phyloP scores from a whole-genome alignment of 2,329 filamentous ascomycete species.

The Hymenotorrendiella dingleyae region DNA sequence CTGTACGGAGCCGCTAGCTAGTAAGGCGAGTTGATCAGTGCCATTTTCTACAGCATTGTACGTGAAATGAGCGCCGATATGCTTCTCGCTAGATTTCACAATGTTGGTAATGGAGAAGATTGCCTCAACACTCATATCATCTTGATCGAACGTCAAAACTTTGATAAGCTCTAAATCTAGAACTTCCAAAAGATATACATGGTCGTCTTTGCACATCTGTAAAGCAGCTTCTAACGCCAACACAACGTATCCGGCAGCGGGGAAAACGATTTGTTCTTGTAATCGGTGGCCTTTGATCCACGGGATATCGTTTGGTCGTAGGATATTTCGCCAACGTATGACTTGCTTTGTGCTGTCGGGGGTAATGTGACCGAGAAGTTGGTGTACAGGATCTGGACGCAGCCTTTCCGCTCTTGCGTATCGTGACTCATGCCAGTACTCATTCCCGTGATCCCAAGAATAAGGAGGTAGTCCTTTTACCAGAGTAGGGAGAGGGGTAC shows the following conservation, averaged over 20 bases:
- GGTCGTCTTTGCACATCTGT: slow-evolving; percentile 6
- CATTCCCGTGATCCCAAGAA: slow-evolving; percentile 12
- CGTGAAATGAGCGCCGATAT: neutral
- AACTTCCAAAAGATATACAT: slow-evolving; percentile 29
- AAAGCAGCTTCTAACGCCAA: slow-evolving; percentile 37
- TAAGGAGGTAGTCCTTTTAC: slow-evolving; percentile 13
- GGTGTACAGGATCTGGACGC: slow-evolving; percentile 2
- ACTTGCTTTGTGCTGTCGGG: slow-evolving; percentile 7
- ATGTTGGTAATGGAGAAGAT: slow-evolving; percentile 10
- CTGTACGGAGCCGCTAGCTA: slow-evolving; percentile 4
- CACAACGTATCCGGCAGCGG: slow-evolving; percentile 41
- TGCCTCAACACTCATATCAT: slow-evolving; percentile 7
- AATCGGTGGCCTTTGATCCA: slow-evolving; percentile 43
- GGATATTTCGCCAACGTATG: slow-evolving; percentile 13
- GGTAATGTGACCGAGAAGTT: slow-evolving; percentile 9
- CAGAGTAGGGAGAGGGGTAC: neutral
- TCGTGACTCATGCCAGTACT: slow-evolving; percentile 15
- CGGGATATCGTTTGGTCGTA: slow-evolving; percentile 26
- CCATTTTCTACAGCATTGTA: neutral
- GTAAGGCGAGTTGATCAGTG: neutral
- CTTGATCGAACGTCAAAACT: too few species aligned
- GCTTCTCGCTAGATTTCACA: neutral
- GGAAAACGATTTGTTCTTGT: slow-evolving; percentile 32
- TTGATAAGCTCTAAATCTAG: too few species aligned
- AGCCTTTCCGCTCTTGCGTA: slow-evolving; percentile 1